Percentiles rank a stretch among this genome's conserved stretches.
Evolutionary conservation across 2,329 filamentous ascomycete species (phyloP).

Genomic region (Periconia sp.): DNA sequence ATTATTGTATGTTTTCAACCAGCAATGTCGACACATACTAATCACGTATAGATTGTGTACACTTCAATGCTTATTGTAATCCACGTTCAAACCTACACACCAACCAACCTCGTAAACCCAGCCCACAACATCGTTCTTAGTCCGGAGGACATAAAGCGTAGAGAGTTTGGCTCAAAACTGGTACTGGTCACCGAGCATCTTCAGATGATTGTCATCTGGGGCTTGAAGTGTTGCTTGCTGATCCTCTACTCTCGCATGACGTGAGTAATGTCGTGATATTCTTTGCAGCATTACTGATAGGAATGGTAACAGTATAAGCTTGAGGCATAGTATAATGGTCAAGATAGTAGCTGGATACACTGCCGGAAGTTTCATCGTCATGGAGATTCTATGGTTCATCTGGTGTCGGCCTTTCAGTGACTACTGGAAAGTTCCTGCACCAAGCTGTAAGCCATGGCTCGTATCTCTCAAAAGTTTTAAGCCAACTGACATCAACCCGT

Average conservation of each 20-base stretch:
- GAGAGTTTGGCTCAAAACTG: conserved; percentile 53
- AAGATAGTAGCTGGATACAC: conserved; percentile 48
- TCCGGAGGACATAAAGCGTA: conserved; percentile 19
- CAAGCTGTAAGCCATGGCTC: conserved; percentile 1
- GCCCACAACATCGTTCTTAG: conserved; percentile 45
- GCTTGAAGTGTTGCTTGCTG: conserved; percentile 53
- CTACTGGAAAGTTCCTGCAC: conserved; percentile 52
- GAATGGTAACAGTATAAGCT: conserved; percentile 19
- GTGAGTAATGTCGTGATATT: conserved; percentile 18
- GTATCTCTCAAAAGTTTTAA: not conserved
- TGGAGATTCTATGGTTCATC: conserved; percentile 50
- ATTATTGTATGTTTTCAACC: conserved; percentile 42
- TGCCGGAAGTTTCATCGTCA: conserved; percentile 45
- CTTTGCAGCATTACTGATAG: not conserved
- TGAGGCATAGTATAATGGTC: conserved; percentile 36
- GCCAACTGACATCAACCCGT: conserved; percentile 1
- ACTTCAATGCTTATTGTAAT: conserved; percentile 48
- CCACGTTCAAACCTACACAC: conserved; percentile 41
- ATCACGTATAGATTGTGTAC: conserved; percentile 36
- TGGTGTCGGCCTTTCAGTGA: conserved; percentile 54
- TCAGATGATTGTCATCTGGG: conserved; percentile 51
- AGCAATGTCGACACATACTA: not conserved
- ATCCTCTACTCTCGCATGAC: conserved; percentile 49
- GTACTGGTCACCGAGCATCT: conserved; percentile 54
- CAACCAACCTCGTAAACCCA: conserved; percentile 43